Evolutionary conservation across 345 rosid species (phyloP).

Genomic region (Eutrema japonicum): DNA sequence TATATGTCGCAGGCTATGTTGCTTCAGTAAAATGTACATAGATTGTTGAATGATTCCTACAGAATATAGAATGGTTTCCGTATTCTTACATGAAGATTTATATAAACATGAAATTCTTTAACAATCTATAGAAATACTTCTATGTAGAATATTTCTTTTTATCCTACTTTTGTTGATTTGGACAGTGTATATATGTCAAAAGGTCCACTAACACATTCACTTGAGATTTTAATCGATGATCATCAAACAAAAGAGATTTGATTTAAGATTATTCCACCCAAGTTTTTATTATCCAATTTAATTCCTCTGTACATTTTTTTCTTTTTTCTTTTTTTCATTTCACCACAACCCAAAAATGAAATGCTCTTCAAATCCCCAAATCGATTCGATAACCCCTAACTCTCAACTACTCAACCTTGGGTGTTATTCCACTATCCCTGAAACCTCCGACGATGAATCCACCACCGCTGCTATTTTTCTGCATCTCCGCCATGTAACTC

Average conservation of each 20-base stretch:
- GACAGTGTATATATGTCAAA: background rate
- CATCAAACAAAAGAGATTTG: background rate
- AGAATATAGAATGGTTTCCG: background rate
- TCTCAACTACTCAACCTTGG: slow-evolving; percentile 38
- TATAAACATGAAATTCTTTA: background rate
- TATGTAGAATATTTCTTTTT: background rate
- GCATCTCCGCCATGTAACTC: slow-evolving; percentile 69
- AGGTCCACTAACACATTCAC: too few species aligned
- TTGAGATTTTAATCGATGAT: background rate
- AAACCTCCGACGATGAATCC: slow-evolving; percentile 42
- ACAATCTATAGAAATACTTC: too few species aligned
- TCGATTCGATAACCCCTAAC: slow-evolving; percentile 27
- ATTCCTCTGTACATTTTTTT: slow-evolving; percentile 34
- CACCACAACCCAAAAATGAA: slow-evolving; percentile 34
- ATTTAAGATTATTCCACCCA: slow-evolving; percentile 24
- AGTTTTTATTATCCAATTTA: slow-evolving; percentile 13
- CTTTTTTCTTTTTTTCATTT: background rate
- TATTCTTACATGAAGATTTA: background rate
- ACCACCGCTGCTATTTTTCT: slow-evolving; percentile 41
- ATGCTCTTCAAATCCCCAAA: slow-evolving; percentile 25
- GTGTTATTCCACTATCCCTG: slow-evolving; percentile 43
- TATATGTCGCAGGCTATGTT: too few species aligned
- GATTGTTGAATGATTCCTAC: too few species aligned
- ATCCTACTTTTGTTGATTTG: background rate
- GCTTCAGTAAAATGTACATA: too few species aligned